Evolutionary conservation across 805 yeast species (phyloP).

Genomic region (Torulaspora quercuum): DNA sequence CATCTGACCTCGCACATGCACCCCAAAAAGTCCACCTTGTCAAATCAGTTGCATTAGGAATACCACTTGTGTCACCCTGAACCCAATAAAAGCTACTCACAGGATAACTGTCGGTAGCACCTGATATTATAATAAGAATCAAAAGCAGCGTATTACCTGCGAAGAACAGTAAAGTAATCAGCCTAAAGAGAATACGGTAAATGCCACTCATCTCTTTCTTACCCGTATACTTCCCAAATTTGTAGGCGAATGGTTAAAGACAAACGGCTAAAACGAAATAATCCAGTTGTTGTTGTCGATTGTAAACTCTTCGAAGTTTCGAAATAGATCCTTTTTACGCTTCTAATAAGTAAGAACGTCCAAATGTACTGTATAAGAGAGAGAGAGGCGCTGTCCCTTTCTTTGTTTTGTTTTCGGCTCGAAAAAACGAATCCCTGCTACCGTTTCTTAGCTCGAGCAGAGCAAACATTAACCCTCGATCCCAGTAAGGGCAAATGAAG

Average conservation of each 20-base stretch:
- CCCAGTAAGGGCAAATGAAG: conserved; percentile 4
- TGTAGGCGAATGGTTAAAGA: no score
- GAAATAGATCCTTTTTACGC: no score
- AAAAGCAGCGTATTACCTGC: conserved; percentile 47
- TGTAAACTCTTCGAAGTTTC: no score
- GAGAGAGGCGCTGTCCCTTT: conserved; percentile 4
- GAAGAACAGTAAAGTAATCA: conserved; percentile 29
- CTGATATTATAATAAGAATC: conserved; percentile 60
- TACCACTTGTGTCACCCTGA: conserved; percentile 59
- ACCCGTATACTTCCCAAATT: no score
- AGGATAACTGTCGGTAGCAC: conserved; percentile 56
- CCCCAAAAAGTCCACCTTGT: conserved; percentile 90
- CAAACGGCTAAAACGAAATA: no score
- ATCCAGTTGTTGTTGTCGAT: no score
- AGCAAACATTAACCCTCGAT: conserved; percentile 5
- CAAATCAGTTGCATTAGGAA: conserved; percentile 45
- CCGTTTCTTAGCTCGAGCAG: conserved; percentile 7
- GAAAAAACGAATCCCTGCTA: conserved; percentile 3
- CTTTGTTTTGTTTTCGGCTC: not conserved
- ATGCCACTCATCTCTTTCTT: conserved; percentile 4
- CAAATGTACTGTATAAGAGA: no score
- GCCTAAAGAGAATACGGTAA: conserved; percentile 12
- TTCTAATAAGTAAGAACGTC: no score
- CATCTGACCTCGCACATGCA: conserved; percentile 42
- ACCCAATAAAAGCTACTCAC: conserved; percentile 67